Base-by-base conservation (phyloP, 441 rosid genomes). In the Erysimum cheiri region DNA sequence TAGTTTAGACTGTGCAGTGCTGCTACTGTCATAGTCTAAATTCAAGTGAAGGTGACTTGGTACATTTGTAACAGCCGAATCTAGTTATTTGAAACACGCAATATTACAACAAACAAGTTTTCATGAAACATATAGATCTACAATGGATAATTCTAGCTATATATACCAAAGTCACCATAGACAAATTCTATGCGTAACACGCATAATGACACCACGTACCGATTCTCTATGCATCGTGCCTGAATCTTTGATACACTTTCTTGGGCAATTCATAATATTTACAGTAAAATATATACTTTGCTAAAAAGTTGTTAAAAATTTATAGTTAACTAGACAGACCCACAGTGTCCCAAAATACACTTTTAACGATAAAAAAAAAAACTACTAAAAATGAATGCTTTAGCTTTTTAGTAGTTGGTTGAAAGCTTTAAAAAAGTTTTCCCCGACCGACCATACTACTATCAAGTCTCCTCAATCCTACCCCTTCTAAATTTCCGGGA, bases 371-470 rank as follows among this genome's bases (percentile, higher is more conserved):
- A 19, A 19, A 19, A 19, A 19, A 19, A 19, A 19, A 19, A 19
- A 19, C 43, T 41, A 62, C n/a, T n/a, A n/a, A 49, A 62, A 24
- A 36, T 41, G 31, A 7, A 54, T 32, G 63, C 31, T 62, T 71
- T 52, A 50, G 60, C 67, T 50, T 70, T 22, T 22, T 22, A 22
- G 24, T 22, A 1, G 24, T 22, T 22, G 24, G 24, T 22, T 1
- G 2, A 22, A 22, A 22, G 24, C 24, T 22, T 53, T 40, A 32
- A 32, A 24, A 60, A 61, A 52, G 62, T 53, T 19, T 41, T 53
- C 4, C n/a, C 60, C 47, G 55, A 62, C 75, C 75, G 63, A 71
- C 75, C 62, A 60, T 19, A 12, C 29, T 19, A 12, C 19, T 19
- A 39, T 49, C 73, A 69, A 52, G 66, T 49, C 73, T 28, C 13